Base-by-base conservation (phyloP, 139 green algal species). In the Limnomonas spitsbergensis region DNA sequence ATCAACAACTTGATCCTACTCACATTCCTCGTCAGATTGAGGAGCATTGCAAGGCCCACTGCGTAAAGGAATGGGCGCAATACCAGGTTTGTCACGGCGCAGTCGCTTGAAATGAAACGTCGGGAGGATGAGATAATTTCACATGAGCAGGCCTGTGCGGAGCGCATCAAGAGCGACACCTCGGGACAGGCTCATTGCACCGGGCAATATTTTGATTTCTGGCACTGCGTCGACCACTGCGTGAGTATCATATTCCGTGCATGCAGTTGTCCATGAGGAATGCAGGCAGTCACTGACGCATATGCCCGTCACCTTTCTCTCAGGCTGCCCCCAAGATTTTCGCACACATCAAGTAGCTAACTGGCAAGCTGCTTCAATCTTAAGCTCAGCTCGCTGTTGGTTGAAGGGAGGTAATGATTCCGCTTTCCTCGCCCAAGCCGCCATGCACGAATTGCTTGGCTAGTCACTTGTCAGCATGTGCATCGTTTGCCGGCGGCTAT, bases 121-220 rank as follows among this genome's bases (percentile, higher is more conserved):
- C 26, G n/a, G 27, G n/a, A 38, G 27, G 9, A 38, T 69, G 39
- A 3, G 24, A 38, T 27, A 1, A n/a, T 1, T 26, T 36, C 35
- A 24, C 32, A 38, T 42, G 24, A 69, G 69, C 88, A 92, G 85
- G 85, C 84, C 37, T 94, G 90, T 71, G 82, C 79, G 1, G 87
- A 93, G 82, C 82, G 90, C 53, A 92, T 94, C 40, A 84, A 92
- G 80, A 66, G 38, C 26, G 86, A 90, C 54, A 85, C 81, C 2
- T 89, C 82, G 7, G 89, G 87, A n/a, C 85, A 91, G 40, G 88
- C 87, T 27, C 90, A 94, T 80, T 94, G 90, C 88, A 89, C 86
- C 1, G 89, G 90, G 32, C 90, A 93, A 83, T 93, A 91, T 54
- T 94, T 93, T 70, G 90, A 94, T 70, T 94, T 91, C 82, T 94